Conservation (phyloP, 1,139 yeast genomes). For the Hyphopichia pseudoburtonii region DNA sequence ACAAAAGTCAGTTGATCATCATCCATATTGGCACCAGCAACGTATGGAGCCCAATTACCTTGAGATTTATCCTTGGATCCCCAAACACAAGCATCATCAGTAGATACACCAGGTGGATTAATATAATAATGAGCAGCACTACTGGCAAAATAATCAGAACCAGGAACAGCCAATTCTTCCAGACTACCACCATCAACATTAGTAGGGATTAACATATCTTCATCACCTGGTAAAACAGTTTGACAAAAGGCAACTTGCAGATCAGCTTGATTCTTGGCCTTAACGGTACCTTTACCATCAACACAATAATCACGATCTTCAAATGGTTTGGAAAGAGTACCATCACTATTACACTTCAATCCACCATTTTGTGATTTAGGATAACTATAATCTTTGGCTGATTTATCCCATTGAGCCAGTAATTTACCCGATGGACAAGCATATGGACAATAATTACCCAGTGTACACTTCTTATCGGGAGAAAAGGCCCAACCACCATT, state of each 20-base stretch:
- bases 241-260: conserved; percentile 81
- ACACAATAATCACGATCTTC: conserved; percentile 62
- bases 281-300: conserved; percentile 73
- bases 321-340: conserved; percentile 65
- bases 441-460: conserved; percentile 81
- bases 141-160: conserved; percentile 65
- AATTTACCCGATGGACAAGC: conserved; percentile 86
- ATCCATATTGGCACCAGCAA: conserved; percentile 87
- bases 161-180: conserved; percentile 76
- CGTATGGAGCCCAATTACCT: conserved; percentile 94
- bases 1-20: conserved; percentile 65
- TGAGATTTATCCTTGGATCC: conserved; percentile 63
- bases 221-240: conserved; percentile 90
- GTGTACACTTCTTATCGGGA: conserved; percentile 69
- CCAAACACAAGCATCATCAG: conserved; percentile 82
- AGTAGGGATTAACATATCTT: conserved; percentile 91
- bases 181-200: conserved; percentile 47
- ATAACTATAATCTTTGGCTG: conserved; percentile 56
- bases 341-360: conserved; percentile 68
- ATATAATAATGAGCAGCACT: conserved; percentile 88
- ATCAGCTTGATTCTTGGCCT: conserved; percentile 52
- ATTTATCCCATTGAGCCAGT: conserved; percentile 76
- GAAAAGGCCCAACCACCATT: conserved; percentile 91
- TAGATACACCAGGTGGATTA: conserved; percentile 82
- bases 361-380: conserved; percentile 85